Evolutionary conservation across 345 rosid species (phyloP), one percentile per base, ranked within the genome.

Genomic region (Pistacia atlantica): DNA sequence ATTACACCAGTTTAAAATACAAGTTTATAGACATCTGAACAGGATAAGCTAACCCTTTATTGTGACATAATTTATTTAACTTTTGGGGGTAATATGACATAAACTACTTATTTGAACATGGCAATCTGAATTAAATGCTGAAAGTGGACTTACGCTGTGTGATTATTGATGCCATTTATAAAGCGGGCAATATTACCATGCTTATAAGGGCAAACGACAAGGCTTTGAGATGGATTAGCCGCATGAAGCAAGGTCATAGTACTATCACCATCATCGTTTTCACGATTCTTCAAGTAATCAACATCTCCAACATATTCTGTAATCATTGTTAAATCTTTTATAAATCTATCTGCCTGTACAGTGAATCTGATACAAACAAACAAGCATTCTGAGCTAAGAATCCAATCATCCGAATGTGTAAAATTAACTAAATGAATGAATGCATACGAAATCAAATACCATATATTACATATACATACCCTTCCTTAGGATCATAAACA

Each of bases 221-320:
- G 99, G 79, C 93, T 89, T 73, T 84, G 77, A n/a, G 78, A 85
- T 70, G 87, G 84, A 77, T 90, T 83, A 76, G 84, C 76, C 68
- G 97, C 89, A 73, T 83, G 84, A 38, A 96, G 94, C 74, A 96
- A 85, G 38, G 97, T 92, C 99, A 96, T 96, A 89, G 90, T 90
- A 84, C 99, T 93, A 82, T 96, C 99, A 70, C 99, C 97, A 46
- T 92, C 97, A 61, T 96, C 89, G 71, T 91, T 71, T 77, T 93
- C 97, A 72, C 94, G 89, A 70, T 90, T 92, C 52, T 80, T 86
- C 57, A 93, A 73, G 88, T 86, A 92, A 85, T 96, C 98, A 74
- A 96, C 99, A 76, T 93, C 98, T 38, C 99, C 99, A 2, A 89
- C 86, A 51, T 96, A 96, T 77, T 96, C 99, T 12, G 98, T 87